Evolutionary conservation across 75 land plant genomes (phyloP).

Genomic region (Cupressus sempervirens): DNA sequence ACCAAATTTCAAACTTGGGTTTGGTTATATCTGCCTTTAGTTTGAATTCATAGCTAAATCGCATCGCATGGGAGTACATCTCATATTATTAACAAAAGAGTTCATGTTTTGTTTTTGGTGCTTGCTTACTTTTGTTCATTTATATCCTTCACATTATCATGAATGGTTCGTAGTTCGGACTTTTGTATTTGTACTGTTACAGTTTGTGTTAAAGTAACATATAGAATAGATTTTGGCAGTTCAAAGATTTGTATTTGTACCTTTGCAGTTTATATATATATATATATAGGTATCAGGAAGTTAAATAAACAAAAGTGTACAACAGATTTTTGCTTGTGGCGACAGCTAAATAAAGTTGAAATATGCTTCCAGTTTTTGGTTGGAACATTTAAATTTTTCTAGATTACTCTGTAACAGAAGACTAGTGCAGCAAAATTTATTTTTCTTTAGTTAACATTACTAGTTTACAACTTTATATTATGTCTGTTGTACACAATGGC

Average conservation of each 20-base stretch:
- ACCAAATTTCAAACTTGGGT: not conserved
- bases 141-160: not conserved
- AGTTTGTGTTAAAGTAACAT: not conserved
- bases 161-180: not conserved
- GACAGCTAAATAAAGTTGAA: slow-evolving; percentile 1
- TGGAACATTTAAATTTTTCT: not conserved
- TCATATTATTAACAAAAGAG: not conserved
- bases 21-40: not conserved
- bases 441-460: not conserved
- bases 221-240: no score
- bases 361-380: not conserved
- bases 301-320: not conserved
- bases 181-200: not conserved
- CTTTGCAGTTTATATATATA: not conserved
- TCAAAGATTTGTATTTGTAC: not conserved
- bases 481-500: not conserved
- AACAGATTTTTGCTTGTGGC: not conserved
- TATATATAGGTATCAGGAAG: not conserved
- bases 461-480: not conserved
- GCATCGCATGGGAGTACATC: not conserved
- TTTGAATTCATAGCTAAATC: not conserved
- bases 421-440: not conserved
- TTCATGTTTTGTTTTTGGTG: not conserved
- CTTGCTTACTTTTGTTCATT: not conserved
- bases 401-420: not conserved